These are phyloP conservation scores for Capronia americana DNA, from an alignment of 2,329 filamentous ascomycete species.

Conservation along the genomic window DNA sequence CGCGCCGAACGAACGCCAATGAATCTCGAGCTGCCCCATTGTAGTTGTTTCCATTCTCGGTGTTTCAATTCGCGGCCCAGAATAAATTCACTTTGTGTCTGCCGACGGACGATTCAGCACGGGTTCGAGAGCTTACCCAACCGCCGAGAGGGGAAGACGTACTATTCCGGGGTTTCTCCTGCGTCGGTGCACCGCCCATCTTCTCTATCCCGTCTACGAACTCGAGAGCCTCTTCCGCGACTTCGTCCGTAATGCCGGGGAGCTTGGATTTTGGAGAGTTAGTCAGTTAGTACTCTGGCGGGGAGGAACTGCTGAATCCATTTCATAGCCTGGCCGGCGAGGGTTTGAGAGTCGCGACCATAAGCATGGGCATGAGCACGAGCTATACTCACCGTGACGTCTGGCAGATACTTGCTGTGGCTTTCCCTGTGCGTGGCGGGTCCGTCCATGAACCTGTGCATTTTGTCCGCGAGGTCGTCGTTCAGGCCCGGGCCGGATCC, in stretches of 20 bases:
- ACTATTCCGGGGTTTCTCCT: not conserved
- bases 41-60: no score
- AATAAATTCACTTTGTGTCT: not conserved
- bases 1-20: no score
- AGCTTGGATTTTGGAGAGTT: not conserved
- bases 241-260: slow-evolving; percentile 33
- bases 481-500: slow-evolving; percentile 24
- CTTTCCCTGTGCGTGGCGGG: slow-evolving; percentile 31
- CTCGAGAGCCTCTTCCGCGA: slow-evolving; percentile 34
- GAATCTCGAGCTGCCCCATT: no score
- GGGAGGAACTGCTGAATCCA: not conserved
- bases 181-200: not conserved
- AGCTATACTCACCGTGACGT: slow-evolving; percentile 23
- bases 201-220: slow-evolving; percentile 30
- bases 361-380: not conserved
- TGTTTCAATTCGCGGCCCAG: no score
- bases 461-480: slow-evolving; percentile 32
- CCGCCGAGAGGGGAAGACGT: not conserved
- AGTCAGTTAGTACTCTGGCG: not conserved
- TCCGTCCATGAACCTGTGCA: slow-evolving; percentile 31
- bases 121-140: not conserved
- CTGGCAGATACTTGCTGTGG: slow-evolving; percentile 34
- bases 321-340: no score
- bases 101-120: not conserved
- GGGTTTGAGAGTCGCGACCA: not conserved